These are phyloP conservation scores for Globisporangium megalacanthum DNA, from an alignment of 352 stramenopile genomes.

Conservation along the genomic window DNA sequence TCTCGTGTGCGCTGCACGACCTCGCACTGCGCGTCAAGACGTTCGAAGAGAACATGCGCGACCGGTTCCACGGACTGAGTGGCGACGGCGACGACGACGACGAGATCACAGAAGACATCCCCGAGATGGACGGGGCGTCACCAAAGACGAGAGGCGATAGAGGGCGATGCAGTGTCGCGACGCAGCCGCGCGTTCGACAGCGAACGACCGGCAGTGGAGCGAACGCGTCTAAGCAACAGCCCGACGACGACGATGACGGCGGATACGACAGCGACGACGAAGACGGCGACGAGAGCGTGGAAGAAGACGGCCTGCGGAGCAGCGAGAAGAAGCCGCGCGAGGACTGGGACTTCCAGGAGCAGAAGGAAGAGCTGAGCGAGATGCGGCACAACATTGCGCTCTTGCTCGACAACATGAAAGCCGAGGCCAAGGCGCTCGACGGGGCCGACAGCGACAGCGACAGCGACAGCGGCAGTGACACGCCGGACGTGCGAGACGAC, in stretches of 20 bases:
- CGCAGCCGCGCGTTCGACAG: not conserved
- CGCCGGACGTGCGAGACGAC: not conserved
- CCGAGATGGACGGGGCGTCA: constrained; percentile 38
- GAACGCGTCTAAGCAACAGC: constrained; percentile 31
- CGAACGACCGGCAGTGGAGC: not conserved
- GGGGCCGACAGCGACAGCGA: too few relatives aligned
- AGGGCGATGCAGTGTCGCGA: not conserved
- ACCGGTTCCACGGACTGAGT: constrained; percentile 26
- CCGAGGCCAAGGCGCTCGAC: constrained; percentile 41
- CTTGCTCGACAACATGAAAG: constrained; percentile 51
- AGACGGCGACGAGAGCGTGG: constrained; percentile 8
- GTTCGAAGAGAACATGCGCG: constrained; percentile 71
- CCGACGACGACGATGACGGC: constrained; percentile 15
- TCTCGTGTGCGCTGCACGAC: constrained; percentile 71
- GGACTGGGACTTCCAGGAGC: constrained; percentile 50
- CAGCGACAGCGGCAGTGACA: too few relatives aligned
- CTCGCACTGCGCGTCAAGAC: constrained; percentile 54
- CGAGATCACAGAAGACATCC: constrained; percentile 67
- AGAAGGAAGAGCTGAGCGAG: constrained; percentile 54
- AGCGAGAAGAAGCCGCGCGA: constrained; percentile 11
- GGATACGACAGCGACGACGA: constrained; percentile 12
- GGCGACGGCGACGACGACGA: constrained; percentile 25
- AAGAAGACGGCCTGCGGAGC: constrained; percentile 17
- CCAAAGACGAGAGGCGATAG: constrained; percentile 15
- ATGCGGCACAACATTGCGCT: constrained; percentile 62